Evolutionary conservation across 2,329 filamentous ascomycete genomes (phyloP).

Genomic region (Allantophomopsis lycopodina): DNA sequence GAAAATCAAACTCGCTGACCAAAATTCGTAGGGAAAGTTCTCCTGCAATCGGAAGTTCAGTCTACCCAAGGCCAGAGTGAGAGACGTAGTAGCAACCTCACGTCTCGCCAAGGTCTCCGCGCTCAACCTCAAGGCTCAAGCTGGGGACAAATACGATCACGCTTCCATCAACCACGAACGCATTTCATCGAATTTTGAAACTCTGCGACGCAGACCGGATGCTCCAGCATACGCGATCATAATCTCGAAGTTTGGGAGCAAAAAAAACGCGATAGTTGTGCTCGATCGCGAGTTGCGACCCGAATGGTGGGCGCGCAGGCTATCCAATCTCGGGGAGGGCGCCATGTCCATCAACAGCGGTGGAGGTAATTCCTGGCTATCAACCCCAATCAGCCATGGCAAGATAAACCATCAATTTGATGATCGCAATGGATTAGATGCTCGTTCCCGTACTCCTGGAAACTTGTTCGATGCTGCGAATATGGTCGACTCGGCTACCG

Average conservation of each 20-base stretch:
- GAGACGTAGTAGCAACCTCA: too few relatives aligned
- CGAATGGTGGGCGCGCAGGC: not conserved
- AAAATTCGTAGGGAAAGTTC: too few relatives aligned
- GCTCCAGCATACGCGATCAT: too few relatives aligned
- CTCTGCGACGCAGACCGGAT: too few relatives aligned
- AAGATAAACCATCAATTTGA: conserved; percentile 43
- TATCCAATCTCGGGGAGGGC: not conserved
- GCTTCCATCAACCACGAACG: too few relatives aligned
- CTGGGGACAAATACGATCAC: too few relatives aligned
- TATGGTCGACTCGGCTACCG: conserved; percentile 28
- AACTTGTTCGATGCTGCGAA: conserved; percentile 20
- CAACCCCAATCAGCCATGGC: conserved; percentile 30
- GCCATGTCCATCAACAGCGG: conserved; percentile 1
- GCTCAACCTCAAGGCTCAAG: too few relatives aligned
- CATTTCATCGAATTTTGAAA: too few relatives aligned
- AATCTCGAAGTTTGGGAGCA: not conserved
- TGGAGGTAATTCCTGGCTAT: not conserved
- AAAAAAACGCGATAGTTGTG: not conserved
- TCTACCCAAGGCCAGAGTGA: too few relatives aligned
- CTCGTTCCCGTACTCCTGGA: conserved; percentile 15
- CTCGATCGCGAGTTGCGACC: not conserved
- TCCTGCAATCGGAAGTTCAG: too few relatives aligned
- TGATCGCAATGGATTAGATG: conserved; percentile 35
- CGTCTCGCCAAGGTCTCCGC: too few relatives aligned
- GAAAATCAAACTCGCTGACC: too few relatives aligned